Evolutionary conservation across 305 asterid species (phyloP), one percentile per base, ranked within the genome.

Genomic region (Galium porrigens): DNA sequence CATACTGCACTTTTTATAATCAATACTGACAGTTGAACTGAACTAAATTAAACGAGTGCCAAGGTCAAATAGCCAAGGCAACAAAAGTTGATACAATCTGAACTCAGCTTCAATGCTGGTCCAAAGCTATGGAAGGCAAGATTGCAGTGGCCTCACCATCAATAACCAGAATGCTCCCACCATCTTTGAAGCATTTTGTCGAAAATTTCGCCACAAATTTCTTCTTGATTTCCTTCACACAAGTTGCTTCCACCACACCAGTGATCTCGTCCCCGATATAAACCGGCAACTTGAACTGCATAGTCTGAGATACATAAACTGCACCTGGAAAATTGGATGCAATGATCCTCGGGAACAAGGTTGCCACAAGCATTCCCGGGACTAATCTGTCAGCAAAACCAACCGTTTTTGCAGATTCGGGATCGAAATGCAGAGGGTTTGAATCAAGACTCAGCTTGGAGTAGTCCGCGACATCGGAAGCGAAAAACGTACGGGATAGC

Each of bases 241-340:
- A 68, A 64, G 58, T 75, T 46, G 92, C 88, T 53, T 65, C 74
- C 32, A 87, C 78, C 74, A 79, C 77, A 61, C 85, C 83, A 30
- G 58, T 70, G 66, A 87, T 79, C 61, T 70, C 72, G 36, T 83
- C 94, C 39, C 88, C 90, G 0, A 82, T 77, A 46, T 79, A 85
- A 48, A 78, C 87, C 2, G 90, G 95, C 14, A 64, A 18, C 73
- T 70, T 83, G 64, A 85, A 87, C 5, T 85, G 85, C 78, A 87
- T 53, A 0, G 71, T 78, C 48, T 85, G 90, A 65, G 86, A 79
- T 74, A 74, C 85, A 58, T 87, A 85, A 8, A 87, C 76, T 34
- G 90, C 88, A 41, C 94, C 88, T 29, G 90, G 88, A 58, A 83
- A 85, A 70, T 79, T 76, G 39, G 82, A 76, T 70, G 95, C 89